Base-by-base conservation (phyloP, 805 yeast genomes). In the Tetrapisispora iriomotensis region DNA sequence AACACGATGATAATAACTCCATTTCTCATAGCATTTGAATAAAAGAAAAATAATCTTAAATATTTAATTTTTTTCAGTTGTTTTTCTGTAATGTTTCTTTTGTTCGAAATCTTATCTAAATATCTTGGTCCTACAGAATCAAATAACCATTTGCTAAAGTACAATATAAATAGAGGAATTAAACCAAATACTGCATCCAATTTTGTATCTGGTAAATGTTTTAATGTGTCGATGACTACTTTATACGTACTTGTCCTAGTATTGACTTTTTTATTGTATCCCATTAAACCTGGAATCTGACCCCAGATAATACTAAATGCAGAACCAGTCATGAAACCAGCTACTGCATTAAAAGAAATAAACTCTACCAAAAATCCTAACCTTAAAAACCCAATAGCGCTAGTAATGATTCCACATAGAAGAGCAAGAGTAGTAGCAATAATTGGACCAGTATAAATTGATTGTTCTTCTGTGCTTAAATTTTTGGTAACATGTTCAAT, bases 281-380 rank as follows among this genome's bases (percentile, higher is more conserved):
- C 96, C 82, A 88, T 71, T 43, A 88, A 68, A 4, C 70, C 81
- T 4, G 96, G 95, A 6, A 88, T 78, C 65, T 88, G 96, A 19
- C 96, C 96, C 44, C 69, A 61, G 26, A 81, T 68, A 55, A 88
- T 88, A 52, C 70, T 79, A 52, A 88, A 72, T 2, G 96, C 95
- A 4, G 96, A 87, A 38, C 96, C 96, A 25, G 90, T 73, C 90
- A 88, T 88, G 67, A 87, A 88, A 0, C 96, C 96, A 63, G 86
- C 70, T 30, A 88, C 95, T 1, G 95, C 94, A 34, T 95, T 95
- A 54, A 80, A 69, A 3, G 96, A 85, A 52, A 88, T 86, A 56
- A 82, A 77, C 61, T 88, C 96, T 32, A 88, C 76, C 38, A 88
- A 68, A 64, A 88, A 88, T 0, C 96, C 96, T 19, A 88, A 66